Percentiles rank a stretch among this genome's conserved stretches.
phyloP scores from a whole-genome alignment of 148 eudicot species.

The Rhododendron ferrugineum region DNA sequence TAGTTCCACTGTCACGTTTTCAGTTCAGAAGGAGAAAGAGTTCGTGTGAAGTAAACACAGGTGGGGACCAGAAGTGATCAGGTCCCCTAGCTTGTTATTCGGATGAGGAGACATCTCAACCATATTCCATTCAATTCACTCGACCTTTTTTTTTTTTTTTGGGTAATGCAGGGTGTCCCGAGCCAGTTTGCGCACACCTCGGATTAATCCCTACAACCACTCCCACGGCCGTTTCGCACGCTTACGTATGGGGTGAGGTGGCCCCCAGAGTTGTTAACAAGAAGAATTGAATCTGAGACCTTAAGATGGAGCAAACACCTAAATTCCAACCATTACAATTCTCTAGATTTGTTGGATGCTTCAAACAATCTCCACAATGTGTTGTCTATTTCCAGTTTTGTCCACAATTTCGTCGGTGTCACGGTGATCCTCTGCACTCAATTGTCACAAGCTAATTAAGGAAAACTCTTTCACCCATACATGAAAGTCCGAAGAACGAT shows the following conservation, averaged over 20 bases:
- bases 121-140: background rate
- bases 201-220: no score
- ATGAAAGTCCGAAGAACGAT: background rate
- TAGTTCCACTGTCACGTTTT: background rate
- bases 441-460: background rate
- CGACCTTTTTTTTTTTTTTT: no score
- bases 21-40: slow-evolving; percentile 13
- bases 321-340: background rate
- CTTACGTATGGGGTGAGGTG: no score
- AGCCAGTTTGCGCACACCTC: no score
- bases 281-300: no score
- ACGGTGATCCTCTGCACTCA: background rate
- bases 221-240: no score
- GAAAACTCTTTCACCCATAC: background rate
- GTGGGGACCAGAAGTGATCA: slow-evolving; percentile 6
- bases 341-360: background rate
- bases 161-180: no score
- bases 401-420: background rate
- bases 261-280: no score
- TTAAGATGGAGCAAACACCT: no score
- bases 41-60: slow-evolving; percentile 8
- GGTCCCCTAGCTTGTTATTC: slow-evolving; percentile 6
- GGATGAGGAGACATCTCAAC: slow-evolving; percentile 15
- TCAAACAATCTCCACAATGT: background rate
- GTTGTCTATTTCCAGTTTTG: background rate